Evolutionary conservation across 192 early-diverging fungal genomes (phyloP).

Genomic region (Backusella morwellensis): DNA sequence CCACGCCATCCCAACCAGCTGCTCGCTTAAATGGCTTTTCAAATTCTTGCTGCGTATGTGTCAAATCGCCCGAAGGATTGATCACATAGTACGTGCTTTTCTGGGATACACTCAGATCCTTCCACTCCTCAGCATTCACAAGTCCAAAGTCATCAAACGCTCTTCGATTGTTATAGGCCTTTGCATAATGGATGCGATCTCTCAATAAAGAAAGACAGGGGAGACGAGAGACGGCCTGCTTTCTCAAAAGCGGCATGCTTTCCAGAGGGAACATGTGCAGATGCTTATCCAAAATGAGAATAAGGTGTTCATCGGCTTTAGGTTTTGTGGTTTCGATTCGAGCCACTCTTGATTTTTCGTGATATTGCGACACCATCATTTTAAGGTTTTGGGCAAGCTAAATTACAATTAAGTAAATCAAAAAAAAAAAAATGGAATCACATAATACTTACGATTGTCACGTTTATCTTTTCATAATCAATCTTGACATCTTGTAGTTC

Average conservation of each 20-base stretch:
- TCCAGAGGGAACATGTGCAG: conserved; percentile 90
- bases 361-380: conserved; percentile 12
- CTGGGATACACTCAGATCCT: conserved; percentile 43
- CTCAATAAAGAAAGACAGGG: conserved; percentile 74
- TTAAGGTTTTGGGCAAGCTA: conserved; percentile 22
- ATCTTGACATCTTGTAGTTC: conserved; percentile 49
- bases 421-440: background rate
- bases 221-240: conserved; percentile 73
- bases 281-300: conserved; percentile 86
- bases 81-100: conserved; percentile 75
- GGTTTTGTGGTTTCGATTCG: conserved; percentile 8
- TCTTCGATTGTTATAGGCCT: background rate
- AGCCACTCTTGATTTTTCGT: background rate
- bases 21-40: conserved; percentile 45
- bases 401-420: background rate
- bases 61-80: conserved; percentile 89
- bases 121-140: conserved; percentile 19
- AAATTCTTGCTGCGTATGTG: conserved; percentile 80
- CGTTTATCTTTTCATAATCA: conserved; percentile 49
- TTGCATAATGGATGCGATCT: conserved; percentile 49
- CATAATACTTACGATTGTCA: background rate
- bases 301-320: conserved; percentile 52
- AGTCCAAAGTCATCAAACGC: background rate
- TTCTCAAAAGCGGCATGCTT: conserved; percentile 70
- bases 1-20: conserved; percentile 67